Evolutionary conservation across 2,329 filamentous ascomycete species (phyloP).

Genomic region (Ceratocystis cubensis): DNA sequence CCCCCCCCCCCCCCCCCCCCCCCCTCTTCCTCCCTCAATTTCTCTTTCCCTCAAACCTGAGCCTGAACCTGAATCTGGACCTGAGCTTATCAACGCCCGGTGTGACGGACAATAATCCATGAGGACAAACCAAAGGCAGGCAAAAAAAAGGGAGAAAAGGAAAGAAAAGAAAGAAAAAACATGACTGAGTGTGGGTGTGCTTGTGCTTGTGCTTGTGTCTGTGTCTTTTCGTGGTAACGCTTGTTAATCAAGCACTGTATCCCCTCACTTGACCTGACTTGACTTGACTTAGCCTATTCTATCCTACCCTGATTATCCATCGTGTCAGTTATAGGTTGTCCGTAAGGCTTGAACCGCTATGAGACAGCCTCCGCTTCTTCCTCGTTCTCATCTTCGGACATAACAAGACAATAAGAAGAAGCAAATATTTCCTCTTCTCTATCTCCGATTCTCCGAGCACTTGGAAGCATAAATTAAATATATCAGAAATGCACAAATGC

Average conservation of each 20-base stretch:
- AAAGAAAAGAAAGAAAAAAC: neutral
- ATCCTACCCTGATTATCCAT: neutral
- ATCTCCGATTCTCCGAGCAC: constrained; percentile 5
- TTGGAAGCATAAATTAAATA: neutral
- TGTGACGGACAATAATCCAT: neutral
- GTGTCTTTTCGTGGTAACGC: neutral
- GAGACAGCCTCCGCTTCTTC: neutral
- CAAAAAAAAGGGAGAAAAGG: neutral
- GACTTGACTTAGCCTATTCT: too few relatives aligned
- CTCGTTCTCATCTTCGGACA: neutral
- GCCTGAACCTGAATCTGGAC: too few relatives aligned
- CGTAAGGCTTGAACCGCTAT: neutral
- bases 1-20: too few relatives aligned
- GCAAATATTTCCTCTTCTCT: neutral
- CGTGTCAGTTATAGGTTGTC: neutral
- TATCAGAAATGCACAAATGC: neutral
- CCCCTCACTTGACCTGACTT: too few relatives aligned
- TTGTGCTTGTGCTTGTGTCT: too few relatives aligned
- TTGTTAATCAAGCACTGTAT: neutral
- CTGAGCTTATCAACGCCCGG: neutral
- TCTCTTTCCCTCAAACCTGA: too few relatives aligned
- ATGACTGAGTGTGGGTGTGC: neutral
- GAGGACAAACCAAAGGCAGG: neutral
- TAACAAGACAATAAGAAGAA: neutral
- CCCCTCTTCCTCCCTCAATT: too few relatives aligned